Conservation (phyloP, 2,329 filamentous ascomycete species). For the Mycosphaerella arachidis region DNA sequence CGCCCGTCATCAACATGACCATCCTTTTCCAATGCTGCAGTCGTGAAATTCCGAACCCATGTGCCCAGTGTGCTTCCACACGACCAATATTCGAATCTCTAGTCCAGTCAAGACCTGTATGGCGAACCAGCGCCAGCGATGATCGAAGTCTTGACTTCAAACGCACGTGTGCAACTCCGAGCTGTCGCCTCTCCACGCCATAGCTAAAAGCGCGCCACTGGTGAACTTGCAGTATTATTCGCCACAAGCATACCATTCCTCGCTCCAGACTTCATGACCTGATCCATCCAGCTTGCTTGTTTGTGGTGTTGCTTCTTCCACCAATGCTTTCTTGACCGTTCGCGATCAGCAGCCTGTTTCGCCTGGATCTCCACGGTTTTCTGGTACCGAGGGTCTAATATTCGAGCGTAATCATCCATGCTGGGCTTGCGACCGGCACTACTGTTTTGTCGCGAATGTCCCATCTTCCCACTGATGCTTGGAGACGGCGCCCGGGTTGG, state of each 20-base stretch:
- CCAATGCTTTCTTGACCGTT: slow-evolving; percentile 25
- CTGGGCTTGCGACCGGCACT: slow-evolving; percentile 15
- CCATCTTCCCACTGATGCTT: not conserved
- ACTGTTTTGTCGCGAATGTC: slow-evolving; percentile 21
- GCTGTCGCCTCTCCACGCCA: not conserved
- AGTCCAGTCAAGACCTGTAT: not conserved
- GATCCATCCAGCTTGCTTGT: slow-evolving; percentile 42
- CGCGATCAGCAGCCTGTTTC: slow-evolving; percentile 7
- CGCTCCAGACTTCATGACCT: slow-evolving; percentile 39
- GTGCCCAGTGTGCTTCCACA: not conserved
- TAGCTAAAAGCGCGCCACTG: slow-evolving; percentile 25
- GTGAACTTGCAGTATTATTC: slow-evolving; percentile 33
- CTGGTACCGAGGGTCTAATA: slow-evolving; percentile 19
- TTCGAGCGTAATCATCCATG: slow-evolving; percentile 19
- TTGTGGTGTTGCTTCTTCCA: slow-evolving; percentile 30
- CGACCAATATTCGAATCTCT: not conserved
- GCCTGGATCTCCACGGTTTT: slow-evolving; percentile 20
- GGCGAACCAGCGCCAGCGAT: not conserved
- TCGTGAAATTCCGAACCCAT: slow-evolving; percentile 4
- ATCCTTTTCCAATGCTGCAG: not conserved
- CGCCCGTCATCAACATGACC: not conserved
- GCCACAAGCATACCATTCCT: slow-evolving; percentile 37
- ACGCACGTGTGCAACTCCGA: not conserved
- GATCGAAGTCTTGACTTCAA: not conserved
- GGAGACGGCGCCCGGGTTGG: not conserved